Conservation (phyloP, 1,139 yeast species). For the Magnusiomyces tetraspermus region DNA sequence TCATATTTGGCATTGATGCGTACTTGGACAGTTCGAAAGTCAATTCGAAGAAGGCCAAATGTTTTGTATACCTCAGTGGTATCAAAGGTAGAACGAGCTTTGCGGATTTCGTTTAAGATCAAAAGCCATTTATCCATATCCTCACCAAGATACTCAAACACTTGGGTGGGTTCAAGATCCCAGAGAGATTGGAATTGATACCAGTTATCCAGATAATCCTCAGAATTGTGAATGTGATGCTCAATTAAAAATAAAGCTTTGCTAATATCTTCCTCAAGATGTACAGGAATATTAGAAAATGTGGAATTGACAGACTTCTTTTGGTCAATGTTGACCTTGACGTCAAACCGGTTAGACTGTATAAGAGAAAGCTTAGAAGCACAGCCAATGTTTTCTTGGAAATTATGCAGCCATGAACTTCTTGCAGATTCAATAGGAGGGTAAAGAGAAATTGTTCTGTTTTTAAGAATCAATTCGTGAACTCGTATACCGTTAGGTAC, state of each 20-base stretch:
- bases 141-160: conserved; percentile 30
- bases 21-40: conserved; percentile 47
- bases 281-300: conserved; percentile 18
- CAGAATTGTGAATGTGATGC: conserved; percentile 26
- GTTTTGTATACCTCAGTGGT: conserved; percentile 35
- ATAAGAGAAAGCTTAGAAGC: conserved; percentile 11
- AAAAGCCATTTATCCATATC: conserved; percentile 43
- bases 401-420: conserved; percentile 24
- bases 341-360: conserved; percentile 28
- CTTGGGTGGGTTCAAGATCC: conserved; percentile 40
- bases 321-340: conserved; percentile 16
- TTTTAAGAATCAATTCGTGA: conserved; percentile 38
- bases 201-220: conserved; percentile 44
- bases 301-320: conserved; percentile 4
- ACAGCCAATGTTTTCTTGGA: conserved; percentile 27
- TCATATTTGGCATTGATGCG: conserved; percentile 50
- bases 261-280: conserved; percentile 16
- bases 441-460: conserved; percentile 37
- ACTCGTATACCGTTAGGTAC: conserved; percentile 14
- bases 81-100: conserved; percentile 44
- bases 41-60: conserved; percentile 38
- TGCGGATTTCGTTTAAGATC: conserved; percentile 39
- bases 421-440: conserved; percentile 38
- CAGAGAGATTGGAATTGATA: conserved; percentile 47
- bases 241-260: conserved; percentile 20